Percentiles rank a stretch among this genome's conserved stretches.
These are phyloP conservation scores for Gossypium stocksii DNA, from an alignment of 345 rosid species.

Conservation along the genomic window DNA sequence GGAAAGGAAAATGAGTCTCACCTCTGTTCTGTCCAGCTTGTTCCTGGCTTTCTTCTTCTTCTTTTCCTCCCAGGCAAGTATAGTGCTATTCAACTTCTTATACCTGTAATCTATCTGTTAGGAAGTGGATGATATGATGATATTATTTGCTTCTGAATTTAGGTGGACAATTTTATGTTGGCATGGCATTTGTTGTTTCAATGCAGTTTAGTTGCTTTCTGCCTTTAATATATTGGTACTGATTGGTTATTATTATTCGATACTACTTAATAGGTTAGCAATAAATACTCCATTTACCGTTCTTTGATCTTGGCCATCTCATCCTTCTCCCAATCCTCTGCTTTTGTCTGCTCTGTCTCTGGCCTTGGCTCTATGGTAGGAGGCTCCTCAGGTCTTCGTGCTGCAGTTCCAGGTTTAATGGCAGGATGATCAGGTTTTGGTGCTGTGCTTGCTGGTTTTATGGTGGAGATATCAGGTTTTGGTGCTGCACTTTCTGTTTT, in stretches of 20 bases:
- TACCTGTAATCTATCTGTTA: constrained; percentile 42
- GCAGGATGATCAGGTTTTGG: background rate
- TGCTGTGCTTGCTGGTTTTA: constrained; percentile 9
- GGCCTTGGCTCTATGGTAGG: constrained; percentile 18
- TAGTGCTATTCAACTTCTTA: constrained; percentile 37
- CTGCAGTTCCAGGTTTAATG: constrained; percentile 5
- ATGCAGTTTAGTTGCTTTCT: background rate
- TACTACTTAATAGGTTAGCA: background rate
- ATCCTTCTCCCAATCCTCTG: constrained; percentile 58
- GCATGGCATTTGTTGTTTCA: background rate
- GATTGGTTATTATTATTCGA: background rate
- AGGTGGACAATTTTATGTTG: constrained; percentile 2
- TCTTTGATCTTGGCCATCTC: constrained; percentile 43
- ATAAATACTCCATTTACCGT: constrained; percentile 30
- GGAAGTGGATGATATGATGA: background rate
- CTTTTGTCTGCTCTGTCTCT: constrained; percentile 25
- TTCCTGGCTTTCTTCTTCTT: constrained; percentile 51
- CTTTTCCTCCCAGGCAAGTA: constrained; percentile 53
- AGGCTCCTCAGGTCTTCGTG: constrained; percentile 17
- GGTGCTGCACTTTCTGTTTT: constrained; percentile 7
- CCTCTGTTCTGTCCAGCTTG: constrained; percentile 55
- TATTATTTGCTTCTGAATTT: constrained; percentile 3
- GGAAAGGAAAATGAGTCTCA: constrained; percentile 19
- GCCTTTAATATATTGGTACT: background rate
- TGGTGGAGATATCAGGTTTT: constrained; percentile 10